Conservation (phyloP, 2,329 filamentous ascomycete species). For the Hypoxylon sp. region DNA sequence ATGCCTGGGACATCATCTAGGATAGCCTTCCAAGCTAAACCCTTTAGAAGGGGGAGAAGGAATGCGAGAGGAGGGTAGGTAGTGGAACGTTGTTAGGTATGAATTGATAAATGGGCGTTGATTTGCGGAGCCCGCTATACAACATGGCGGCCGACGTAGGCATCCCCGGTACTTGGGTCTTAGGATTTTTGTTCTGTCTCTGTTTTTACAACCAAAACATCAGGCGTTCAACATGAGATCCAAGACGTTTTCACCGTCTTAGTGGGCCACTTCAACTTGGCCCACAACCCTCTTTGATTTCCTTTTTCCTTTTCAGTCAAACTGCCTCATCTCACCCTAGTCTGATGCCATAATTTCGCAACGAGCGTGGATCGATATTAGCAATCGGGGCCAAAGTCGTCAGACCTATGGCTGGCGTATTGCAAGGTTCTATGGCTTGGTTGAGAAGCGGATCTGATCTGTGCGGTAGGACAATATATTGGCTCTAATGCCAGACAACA, state of each 20-base stretch:
- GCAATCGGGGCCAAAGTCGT: constrained; percentile 15
- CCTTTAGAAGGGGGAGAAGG: constrained; percentile 20
- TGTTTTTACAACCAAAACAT: constrained; percentile 91
- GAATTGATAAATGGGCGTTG: constrained; percentile 50
- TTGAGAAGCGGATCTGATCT: constrained; percentile 30
- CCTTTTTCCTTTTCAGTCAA: constrained; percentile 45
- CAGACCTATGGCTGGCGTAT: constrained; percentile 10
- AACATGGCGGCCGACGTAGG: constrained; percentile 76
- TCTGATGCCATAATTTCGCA: constrained; percentile 9
- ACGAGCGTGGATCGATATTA: constrained; percentile 6
- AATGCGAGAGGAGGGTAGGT: constrained; percentile 45
- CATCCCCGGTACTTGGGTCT: constrained; percentile 72
- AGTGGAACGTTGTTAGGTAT: constrained; percentile 53
- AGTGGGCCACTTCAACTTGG: constrained; percentile 78
- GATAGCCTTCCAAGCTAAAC: constrained; percentile 20
- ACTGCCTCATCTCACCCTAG: constrained; percentile 18
- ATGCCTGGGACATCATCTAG: constrained; percentile 94
- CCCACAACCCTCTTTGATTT: constrained; percentile 57
- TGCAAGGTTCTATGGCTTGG: constrained; percentile 11
- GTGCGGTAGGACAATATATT: constrained; percentile 15
- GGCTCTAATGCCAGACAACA: constrained; percentile 22
- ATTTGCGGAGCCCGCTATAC: constrained; percentile 71
- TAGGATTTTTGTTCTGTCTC: constrained; percentile 79
- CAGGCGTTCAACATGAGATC: constrained; percentile 83
- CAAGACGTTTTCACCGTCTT: constrained; percentile 74